Conservation (phyloP, 208 protist species). For the Trypanosoma brucei region DNA sequence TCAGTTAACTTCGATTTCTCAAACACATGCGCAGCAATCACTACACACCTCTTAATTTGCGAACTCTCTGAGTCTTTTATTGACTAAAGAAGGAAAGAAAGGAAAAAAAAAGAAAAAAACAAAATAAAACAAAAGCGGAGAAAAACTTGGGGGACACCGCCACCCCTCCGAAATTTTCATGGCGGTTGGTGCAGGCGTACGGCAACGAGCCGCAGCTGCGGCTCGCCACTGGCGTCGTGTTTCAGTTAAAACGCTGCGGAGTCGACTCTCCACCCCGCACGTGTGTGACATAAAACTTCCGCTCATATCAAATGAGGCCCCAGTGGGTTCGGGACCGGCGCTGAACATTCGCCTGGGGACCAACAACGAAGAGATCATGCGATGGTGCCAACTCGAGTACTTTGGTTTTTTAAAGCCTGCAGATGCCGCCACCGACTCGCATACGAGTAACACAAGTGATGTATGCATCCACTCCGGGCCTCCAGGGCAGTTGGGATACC, state of each 20-base stretch:
- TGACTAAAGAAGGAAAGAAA: too few relatives aligned
- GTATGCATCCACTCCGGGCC: slow-evolving; percentile 45
- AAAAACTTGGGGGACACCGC: too few relatives aligned
- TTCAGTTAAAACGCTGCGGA: slow-evolving; percentile 24
- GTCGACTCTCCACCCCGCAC: slow-evolving; percentile 19
- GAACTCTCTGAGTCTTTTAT: too few relatives aligned
- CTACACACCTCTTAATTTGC: too few relatives aligned
- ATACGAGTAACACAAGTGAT: neutral
- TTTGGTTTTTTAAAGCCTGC: slow-evolving; percentile 23
- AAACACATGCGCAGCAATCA: too few relatives aligned
- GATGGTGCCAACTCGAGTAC: slow-evolving; percentile 24
- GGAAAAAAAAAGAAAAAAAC: too few relatives aligned
- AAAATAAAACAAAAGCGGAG: too few relatives aligned
- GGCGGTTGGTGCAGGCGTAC: slow-evolving; percentile 15
- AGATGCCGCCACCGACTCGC: neutral
- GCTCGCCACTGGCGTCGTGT: slow-evolving; percentile 32
- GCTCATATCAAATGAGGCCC: neutral
- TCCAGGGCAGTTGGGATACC: slow-evolving; percentile 46
- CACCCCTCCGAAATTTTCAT: neutral
- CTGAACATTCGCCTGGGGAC: slow-evolving; percentile 24
- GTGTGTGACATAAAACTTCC: slow-evolving; percentile 5
- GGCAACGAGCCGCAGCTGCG: slow-evolving; percentile 19
- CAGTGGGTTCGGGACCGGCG: neutral
- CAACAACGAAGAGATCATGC: slow-evolving; percentile 22
- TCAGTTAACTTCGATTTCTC: too few relatives aligned